A percentile compares a stretch with the other conserved stretches of the same genome.
Conservation (phyloP, 345 rosid species). For the Erodium maritimum region DNA sequence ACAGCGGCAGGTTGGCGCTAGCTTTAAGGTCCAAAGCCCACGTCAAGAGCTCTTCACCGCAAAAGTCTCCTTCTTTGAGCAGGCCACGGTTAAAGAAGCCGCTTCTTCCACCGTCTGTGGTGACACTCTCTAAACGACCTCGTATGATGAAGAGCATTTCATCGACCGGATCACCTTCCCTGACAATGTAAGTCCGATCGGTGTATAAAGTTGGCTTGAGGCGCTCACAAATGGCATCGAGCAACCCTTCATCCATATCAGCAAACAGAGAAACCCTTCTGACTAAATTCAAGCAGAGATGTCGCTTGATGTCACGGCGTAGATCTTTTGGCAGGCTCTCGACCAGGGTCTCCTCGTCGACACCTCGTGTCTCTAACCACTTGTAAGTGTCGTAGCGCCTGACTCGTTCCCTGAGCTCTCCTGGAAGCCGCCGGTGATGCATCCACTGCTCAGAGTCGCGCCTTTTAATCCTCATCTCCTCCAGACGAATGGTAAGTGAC, state of each 20-base stretch:
- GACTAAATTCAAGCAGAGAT: constrained; percentile 72
- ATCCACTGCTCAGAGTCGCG: constrained; percentile 90
- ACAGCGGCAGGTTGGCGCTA: constrained; percentile 42
- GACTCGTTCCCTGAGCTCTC: constrained; percentile 49
- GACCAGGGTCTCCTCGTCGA: constrained; percentile 58
- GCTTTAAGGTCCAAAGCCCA: constrained; percentile 75
- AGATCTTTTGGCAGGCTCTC: constrained; percentile 79
- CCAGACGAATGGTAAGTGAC: constrained; percentile 66
- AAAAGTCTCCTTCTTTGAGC: constrained; percentile 65
- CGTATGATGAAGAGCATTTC: constrained; percentile 83
- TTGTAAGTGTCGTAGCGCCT: constrained; percentile 65
- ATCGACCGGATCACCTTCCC: constrained; percentile 84
- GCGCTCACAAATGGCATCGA: constrained; percentile 82
- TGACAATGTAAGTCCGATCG: constrained; percentile 51
- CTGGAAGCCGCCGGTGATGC: constrained; percentile 83
- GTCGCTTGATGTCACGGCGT: constrained; percentile 75
- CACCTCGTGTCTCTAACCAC: constrained; percentile 71
- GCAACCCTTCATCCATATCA: constrained; percentile 75
- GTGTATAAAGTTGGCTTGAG: constrained; percentile 72
- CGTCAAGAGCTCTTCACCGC: constrained; percentile 70
- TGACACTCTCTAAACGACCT: constrained; percentile 72
- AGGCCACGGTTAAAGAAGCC: constrained; percentile 70
- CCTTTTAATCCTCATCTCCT: constrained; percentile 92
- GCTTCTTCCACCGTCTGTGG: constrained; percentile 85
- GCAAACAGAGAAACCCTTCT: constrained; percentile 84